Base-by-base conservation (phyloP, 768 basidiomycete species). In the Collybia sp. region DNA sequence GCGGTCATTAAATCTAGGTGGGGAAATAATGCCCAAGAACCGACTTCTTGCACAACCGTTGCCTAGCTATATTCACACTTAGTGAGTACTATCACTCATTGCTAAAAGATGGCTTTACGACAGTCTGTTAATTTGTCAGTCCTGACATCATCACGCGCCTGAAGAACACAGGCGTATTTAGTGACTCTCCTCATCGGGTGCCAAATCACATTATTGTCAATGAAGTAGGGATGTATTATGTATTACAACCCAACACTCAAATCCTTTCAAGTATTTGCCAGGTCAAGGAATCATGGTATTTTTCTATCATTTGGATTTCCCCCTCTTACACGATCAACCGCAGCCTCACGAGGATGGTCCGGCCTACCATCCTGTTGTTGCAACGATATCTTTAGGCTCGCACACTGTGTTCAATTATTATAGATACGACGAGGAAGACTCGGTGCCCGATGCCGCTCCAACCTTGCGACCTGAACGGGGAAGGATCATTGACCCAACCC, bases 271-370 rank as follows among this genome's bases (percentile, higher is more conserved):
- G 82, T 97, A 97, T 64, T 74, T 81, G 13, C 78, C 91, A 6
- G 90, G 88, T 1, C 92, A 96, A 68, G 94, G 95, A 10, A 97
- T 98, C 49, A 88, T 93, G 79, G 93, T 93, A 61, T 45, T 70
- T 64, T 46, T 15, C 13, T 34, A 36, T 17, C 45, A 42, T 48
- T 18, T 10, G 46, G 31, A 38, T 36, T 17, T 45, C 30, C n/a
- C 18, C 16, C 41, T 15, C 42, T n/a, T 46, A 32, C 44, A 39
- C n/a, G 41, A 32, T 49, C 49, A 43, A 44, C 8, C 25, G 40
- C 63, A 94, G 90, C 90, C 92, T 1, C 94, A 96, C 56, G 84
- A 95, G 68, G 93, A 97, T 61, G 93, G 94, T 0, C 86, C 92
- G 2, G 78, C 83, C 13, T 97, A 95, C 66, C 69, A 83, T 57